Conservation (phyloP, 352 stramenopile species). For the Globisporangium ultimum region DNA sequence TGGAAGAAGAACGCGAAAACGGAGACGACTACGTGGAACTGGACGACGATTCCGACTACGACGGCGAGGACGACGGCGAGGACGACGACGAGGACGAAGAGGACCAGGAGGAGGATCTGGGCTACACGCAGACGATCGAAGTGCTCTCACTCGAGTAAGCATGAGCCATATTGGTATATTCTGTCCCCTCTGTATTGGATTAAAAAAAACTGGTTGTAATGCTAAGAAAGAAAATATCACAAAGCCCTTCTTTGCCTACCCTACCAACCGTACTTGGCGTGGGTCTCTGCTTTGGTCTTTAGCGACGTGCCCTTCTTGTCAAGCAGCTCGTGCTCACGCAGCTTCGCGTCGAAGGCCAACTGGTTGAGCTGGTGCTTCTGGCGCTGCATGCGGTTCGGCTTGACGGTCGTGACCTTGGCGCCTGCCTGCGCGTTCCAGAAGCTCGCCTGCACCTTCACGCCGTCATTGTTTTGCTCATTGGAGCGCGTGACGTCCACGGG, state of each 20-base stretch:
- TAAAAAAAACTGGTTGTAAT: too few relatives aligned
- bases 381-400: slow-evolving; percentile 69
- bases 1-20: slow-evolving; percentile 32
- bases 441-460: slow-evolving; percentile 62
- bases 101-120: slow-evolving; percentile 6
- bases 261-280: slow-evolving; percentile 83
- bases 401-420: slow-evolving; percentile 43
- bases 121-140: slow-evolving; percentile 23
- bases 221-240: too few relatives aligned
- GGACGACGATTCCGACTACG: slow-evolving; percentile 14
- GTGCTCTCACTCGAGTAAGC: neutral
- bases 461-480: slow-evolving; percentile 17
- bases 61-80: slow-evolving; percentile 14
- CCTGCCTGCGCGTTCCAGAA: slow-evolving; percentile 69
- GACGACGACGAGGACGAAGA: slow-evolving; percentile 4
- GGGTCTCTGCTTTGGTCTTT: slow-evolving; percentile 76
- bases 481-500: slow-evolving; percentile 23
- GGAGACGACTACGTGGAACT: slow-evolving; percentile 20
- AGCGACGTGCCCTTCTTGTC: slow-evolving; percentile 56
- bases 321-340: slow-evolving; percentile 65
- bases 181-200: too few relatives aligned
- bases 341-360: slow-evolving; percentile 75
- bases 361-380: slow-evolving; percentile 84
- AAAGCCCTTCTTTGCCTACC: too few relatives aligned
- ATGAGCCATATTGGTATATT: too few relatives aligned